Percentiles rank a stretch among this genome's conserved stretches.
Evolutionary conservation across 805 yeast genomes (phyloP).

Genomic region (Yamadazyma philogaea): DNA sequence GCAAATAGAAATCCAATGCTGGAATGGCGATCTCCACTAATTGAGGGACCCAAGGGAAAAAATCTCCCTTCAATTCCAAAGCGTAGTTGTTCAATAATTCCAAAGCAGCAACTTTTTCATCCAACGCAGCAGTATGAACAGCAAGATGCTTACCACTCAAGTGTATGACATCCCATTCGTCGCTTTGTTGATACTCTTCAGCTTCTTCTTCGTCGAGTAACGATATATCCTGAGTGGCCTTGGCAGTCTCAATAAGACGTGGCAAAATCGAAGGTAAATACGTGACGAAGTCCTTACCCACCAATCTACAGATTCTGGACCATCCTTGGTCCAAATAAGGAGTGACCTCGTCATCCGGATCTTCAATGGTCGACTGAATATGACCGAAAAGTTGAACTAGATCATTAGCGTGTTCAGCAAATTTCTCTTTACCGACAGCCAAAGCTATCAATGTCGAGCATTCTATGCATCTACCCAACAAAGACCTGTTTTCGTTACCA

Average conservation of each 20-base stretch:
- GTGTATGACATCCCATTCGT: conserved; percentile 94
- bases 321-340: conserved; percentile 90
- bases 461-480: conserved; percentile 92
- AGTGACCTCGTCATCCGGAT: conserved; percentile 84
- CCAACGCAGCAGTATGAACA: conserved; percentile 89
- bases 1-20: conserved; percentile 84
- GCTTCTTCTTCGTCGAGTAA: conserved; percentile 86
- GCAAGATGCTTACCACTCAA: conserved; percentile 91
- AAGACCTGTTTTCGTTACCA: conserved; percentile 71
- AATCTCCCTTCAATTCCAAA: conserved; percentile 73
- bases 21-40: conserved; percentile 83
- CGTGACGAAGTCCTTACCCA: conserved; percentile 84
- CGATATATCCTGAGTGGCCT: conserved; percentile 84
- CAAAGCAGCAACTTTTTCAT: conserved; percentile 90
- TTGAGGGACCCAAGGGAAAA: conserved; percentile 78
- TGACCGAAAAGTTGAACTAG: conserved; percentile 67
- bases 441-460: conserved; percentile 91
- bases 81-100: conserved; percentile 85
- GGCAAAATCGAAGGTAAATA: conserved; percentile 83
- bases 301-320: conserved; percentile 86
- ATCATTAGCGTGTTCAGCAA: conserved; percentile 69
- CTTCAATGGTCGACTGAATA: conserved; percentile 59
- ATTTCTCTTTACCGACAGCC: conserved; percentile 92
- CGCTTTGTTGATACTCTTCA: conserved; percentile 75
- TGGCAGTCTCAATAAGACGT: conserved; percentile 81